Percentiles rank a stretch among this genome's conserved stretches.
These are phyloP conservation scores for Oxalis stricta DNA, from an alignment of 441 rosid genomes.

Conservation along the genomic window DNA sequence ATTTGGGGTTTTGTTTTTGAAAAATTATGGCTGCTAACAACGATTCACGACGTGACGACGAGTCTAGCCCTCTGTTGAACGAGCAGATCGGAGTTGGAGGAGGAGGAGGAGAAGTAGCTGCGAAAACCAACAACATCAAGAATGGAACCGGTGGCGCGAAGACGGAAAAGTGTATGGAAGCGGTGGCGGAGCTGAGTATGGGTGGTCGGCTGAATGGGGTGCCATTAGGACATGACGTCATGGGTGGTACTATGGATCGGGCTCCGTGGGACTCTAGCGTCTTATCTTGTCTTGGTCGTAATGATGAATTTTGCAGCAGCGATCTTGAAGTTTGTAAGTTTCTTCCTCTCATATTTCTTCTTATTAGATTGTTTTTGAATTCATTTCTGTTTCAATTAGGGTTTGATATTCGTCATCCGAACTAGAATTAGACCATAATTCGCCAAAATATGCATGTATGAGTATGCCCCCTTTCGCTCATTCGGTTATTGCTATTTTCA, in stretches of 20 bases:
- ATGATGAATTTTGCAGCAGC: conserved; percentile 93
- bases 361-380: neutral
- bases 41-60: no score
- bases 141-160: conserved; percentile 8
- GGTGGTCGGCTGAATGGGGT: conserved; percentile 79
- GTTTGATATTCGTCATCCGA: no score
- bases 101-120: conserved; percentile 20
- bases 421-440: no score
- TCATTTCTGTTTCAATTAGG: no score
- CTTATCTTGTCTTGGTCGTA: conserved; percentile 68
- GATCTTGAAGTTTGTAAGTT: conserved; percentile 98
- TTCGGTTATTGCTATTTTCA: no score
- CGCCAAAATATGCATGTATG: no score
- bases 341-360: neutral
- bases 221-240: conserved; percentile 54
- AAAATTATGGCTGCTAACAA: no score
- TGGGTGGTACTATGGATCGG: conserved; percentile 77
- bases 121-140: conserved; percentile 12
- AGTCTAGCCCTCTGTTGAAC: conserved; percentile 66
- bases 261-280: conserved; percentile 66
- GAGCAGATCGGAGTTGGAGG: conserved; percentile 16
- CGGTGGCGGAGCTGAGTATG: conserved; percentile 18
- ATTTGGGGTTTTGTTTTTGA: no score
- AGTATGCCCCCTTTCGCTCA: no score
- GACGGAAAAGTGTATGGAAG: conserved; percentile 7